Percentiles rank a stretch among this genome's conserved stretches.
These are phyloP conservation scores for Sclerotiophoma versabilis DNA, from an alignment of 2,329 filamentous ascomycete genomes.

Conservation along the genomic window DNA sequence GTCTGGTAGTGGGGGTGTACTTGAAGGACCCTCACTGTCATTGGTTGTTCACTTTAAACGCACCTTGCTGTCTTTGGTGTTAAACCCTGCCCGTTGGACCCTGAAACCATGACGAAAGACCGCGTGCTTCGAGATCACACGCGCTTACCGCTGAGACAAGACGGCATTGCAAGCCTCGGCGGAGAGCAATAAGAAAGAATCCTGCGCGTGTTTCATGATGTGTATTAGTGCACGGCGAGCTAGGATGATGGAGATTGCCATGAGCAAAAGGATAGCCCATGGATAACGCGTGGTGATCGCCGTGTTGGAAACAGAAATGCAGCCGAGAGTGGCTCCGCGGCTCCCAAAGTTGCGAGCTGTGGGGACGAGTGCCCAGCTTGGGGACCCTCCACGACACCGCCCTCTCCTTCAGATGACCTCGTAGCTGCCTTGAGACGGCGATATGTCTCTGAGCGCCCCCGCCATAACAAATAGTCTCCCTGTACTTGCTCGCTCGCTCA, in stretches of 20 bases:
- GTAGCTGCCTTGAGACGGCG: constrained; percentile 15
- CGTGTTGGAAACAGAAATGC: constrained; percentile 7
- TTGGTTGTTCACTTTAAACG: constrained; percentile 8
- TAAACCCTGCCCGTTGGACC: constrained; percentile 13
- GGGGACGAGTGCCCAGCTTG: constrained; percentile 24
- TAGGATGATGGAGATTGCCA: neutral
- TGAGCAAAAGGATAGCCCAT: neutral
- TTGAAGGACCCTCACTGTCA: neutral
- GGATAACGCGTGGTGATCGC: constrained; percentile 15
- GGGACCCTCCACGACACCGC: constrained; percentile 30
- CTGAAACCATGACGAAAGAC: constrained; percentile 11
- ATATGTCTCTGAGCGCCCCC: constrained; percentile 13
- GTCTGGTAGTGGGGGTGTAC: constrained; percentile 13
- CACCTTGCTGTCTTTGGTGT: constrained; percentile 6
- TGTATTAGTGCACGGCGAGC: neutral
- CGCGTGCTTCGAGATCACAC: constrained; percentile 15
- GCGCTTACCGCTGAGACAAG: constrained; percentile 18
- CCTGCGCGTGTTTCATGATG: neutral
- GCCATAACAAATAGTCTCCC: constrained; percentile 18
- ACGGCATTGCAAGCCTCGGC: constrained; percentile 15
- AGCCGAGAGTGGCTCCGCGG: constrained; percentile 14
- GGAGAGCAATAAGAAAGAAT: neutral
- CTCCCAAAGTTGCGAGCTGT: constrained; percentile 14
- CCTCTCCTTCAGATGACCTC: constrained; percentile 37
- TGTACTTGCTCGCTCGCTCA: constrained; percentile 13